Base-by-base conservation (phyloP, 2,329 filamentous ascomycete genomes). In the Didymella pomorum region DNA sequence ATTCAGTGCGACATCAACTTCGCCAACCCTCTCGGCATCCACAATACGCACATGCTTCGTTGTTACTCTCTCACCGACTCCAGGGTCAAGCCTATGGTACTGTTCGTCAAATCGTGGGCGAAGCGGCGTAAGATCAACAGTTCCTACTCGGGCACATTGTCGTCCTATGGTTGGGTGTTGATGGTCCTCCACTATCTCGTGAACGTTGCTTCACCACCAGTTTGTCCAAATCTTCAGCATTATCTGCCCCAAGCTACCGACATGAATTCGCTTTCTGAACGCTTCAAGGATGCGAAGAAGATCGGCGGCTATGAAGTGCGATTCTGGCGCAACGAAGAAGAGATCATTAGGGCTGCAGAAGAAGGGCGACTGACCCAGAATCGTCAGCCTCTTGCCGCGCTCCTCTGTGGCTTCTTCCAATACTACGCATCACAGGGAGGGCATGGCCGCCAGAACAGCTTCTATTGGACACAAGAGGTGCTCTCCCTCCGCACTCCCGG, bases 1-100 rank as follows among this genome's bases (percentile, higher is more conserved):
- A 90, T 94, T 14, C 91, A 93, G 72, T 95, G 91, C 73, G 92
- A 97, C 72, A 92, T 97, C 81, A 96, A 96, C 76, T 97, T 97
- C 73, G 90, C 90, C 1, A 93, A 93, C 18, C 87, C 91, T 43
- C 84, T 97, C 3, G 92, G 89, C 1, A 81, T 96, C 3, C 89
- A 95, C 64, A 97, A 97, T 74, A 96, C 93, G 0, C 80, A 86
- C 31, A 85, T 97, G 37, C 84, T 97, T 28, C 87, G 90, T 37
- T 94, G 91, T 75, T 97, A 97, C 77, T 89, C 90, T 2, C 84
- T 86, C 54, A 91, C 89, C 20, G 93, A 97, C 71, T 79, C 85
- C 4, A 88, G 93, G 11, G 91, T 97, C 5, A 85, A 87, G 21
- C 86, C 88, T 1, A 86, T 97, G 79, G 87, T 96, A 1, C 79